Evolutionary conservation across 116 monocot species (phyloP).

Genomic region (Posidonia oceanica): DNA sequence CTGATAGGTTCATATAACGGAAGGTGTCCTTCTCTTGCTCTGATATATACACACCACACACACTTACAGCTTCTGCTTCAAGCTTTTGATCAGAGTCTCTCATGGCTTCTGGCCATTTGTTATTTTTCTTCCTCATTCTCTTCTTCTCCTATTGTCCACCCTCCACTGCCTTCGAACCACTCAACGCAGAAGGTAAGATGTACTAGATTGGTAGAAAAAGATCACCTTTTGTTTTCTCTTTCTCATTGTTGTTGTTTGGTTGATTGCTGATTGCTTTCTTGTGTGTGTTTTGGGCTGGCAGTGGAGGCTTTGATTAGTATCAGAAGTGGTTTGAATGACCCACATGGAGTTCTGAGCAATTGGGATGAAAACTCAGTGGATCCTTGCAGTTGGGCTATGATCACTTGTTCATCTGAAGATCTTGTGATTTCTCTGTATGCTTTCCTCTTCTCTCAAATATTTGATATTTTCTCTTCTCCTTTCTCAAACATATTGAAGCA

Average conservation of each 20-base stretch:
- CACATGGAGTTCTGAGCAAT: slow-evolving; percentile 65
- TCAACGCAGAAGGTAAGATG: slow-evolving; percentile 41
- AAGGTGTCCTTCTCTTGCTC: no score
- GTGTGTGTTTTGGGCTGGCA: slow-evolving; percentile 3
- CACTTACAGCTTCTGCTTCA: neutral
- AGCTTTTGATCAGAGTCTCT: neutral
- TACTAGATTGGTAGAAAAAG: neutral
- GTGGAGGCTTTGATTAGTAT: slow-evolving; percentile 75
- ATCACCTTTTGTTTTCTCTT: neutral
- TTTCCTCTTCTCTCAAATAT: neutral
- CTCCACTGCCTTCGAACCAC: slow-evolving; percentile 28
- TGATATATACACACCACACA: no score
- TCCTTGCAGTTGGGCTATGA: slow-evolving; percentile 93
- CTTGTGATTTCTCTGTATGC: slow-evolving; percentile 64
- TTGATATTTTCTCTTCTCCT: neutral
- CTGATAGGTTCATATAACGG: no score
- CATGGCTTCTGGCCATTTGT: slow-evolving; percentile 6
- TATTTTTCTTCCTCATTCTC: slow-evolving; percentile 9
- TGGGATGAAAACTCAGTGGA: slow-evolving; percentile 91
- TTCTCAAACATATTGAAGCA: neutral
- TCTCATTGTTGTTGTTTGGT: neutral
- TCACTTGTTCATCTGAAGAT: slow-evolving; percentile 79
- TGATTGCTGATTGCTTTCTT: neutral
- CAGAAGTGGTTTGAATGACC: slow-evolving; percentile 49
- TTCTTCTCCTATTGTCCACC: slow-evolving; percentile 13